Evolutionary conservation across 345 rosid species (phyloP).

Genomic region (Syzygium aromaticum): DNA sequence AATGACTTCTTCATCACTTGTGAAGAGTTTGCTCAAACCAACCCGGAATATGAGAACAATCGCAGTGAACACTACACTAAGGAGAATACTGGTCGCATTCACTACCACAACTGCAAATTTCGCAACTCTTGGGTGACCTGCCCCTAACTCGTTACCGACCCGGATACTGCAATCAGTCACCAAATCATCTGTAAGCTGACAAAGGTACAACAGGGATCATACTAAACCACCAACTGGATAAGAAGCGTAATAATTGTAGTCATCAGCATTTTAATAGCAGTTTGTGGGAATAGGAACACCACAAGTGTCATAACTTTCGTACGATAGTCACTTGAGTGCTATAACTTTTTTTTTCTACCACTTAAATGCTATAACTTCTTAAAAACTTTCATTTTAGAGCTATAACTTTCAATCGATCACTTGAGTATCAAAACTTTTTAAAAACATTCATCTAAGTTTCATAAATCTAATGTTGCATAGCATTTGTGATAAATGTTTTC

Average conservation of each 20-base stretch:
- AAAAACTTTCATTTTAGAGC: no score
- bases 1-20: constrained; percentile 51
- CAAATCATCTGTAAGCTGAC: background rate
- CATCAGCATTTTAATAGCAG: background rate
- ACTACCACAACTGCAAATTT: constrained; percentile 68
- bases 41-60: constrained; percentile 39
- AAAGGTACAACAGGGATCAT: background rate
- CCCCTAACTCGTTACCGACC: constrained; percentile 85
- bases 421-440: no score
- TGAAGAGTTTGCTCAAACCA: constrained; percentile 60
- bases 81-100: constrained; percentile 39
- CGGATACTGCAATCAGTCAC: constrained; percentile 38
- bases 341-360: no score
- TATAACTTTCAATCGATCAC: no score
- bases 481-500: no score
- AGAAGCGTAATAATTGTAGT: background rate
- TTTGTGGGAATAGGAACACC: no score
- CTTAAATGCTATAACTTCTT: no score
- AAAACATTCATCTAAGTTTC: no score
- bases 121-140: constrained; percentile 62
- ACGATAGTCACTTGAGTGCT: no score
- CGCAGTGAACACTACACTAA: constrained; percentile 42
- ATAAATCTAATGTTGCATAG: no score
- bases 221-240: background rate
- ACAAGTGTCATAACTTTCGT: no score